Conservation (phyloP, 169 alveolate genomes). For the Eimeria brunetti region DNA sequence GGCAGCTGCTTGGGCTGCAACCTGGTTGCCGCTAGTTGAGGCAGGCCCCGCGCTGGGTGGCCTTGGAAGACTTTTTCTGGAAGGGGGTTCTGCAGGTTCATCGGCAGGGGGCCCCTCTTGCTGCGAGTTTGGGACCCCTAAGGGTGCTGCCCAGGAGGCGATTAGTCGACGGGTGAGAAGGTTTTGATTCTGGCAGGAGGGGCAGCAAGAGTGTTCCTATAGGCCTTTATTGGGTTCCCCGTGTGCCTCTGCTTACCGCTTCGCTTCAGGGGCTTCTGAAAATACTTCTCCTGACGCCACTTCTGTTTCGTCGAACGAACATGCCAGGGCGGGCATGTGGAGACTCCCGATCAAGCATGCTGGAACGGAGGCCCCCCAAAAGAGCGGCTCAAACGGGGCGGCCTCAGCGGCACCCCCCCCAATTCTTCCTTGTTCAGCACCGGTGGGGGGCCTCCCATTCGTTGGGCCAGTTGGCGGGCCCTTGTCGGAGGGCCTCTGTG, state of each 20-base stretch:
- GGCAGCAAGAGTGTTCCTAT: conserved; percentile 14
- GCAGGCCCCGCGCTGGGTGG: not conserved
- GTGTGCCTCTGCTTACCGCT: not conserved
- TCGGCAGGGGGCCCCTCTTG: not conserved
- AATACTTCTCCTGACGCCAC: conserved; percentile 1
- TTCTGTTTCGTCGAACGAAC: not conserved
- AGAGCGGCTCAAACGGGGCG: not conserved
- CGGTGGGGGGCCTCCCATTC: not conserved
- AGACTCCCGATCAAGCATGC: not conserved
- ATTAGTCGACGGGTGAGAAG: not conserved
- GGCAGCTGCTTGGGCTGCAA: conserved; percentile 44
- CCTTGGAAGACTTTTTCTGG: not conserved
- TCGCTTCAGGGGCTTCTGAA: conserved; percentile 18
- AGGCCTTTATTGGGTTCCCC: not conserved
- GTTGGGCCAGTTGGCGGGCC: not conserved
- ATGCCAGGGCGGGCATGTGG: too few species aligned
- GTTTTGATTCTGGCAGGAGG: not conserved
- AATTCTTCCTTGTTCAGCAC: not conserved
- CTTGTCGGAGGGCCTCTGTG: not conserved
- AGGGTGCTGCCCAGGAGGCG: not conserved
- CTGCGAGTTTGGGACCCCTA: not conserved
- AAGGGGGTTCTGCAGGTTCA: not conserved
- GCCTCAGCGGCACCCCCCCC: not conserved
- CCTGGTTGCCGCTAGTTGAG: conserved; percentile 14
- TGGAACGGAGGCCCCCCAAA: not conserved